Base-by-base conservation (phyloP, 169 alveolate genomes). In the Eimeria maxima region DNA sequence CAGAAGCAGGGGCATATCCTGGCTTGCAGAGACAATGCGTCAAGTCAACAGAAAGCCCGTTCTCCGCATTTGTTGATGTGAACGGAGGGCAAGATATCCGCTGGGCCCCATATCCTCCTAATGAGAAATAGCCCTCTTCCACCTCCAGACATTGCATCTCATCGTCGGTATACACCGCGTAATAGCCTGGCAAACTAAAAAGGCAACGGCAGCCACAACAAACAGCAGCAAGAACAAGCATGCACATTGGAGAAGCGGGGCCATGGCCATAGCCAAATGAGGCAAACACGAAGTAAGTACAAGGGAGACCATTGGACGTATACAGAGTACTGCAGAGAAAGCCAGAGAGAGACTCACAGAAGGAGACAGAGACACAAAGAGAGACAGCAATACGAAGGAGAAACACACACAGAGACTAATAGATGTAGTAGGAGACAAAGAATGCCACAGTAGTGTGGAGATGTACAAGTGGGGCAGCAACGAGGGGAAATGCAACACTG, bases 171-270 rank as follows among this genome's bases (percentile, higher is more conserved):
- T 94, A 42, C 74, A 95, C 95, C 3, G 86, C 80, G 87, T 95
- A 90, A 83, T 87, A 73, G 0, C 96, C 96, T 8, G 96, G 95
- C 60, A 73, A 44, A 50, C 96, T 95, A 81, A 10, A 20, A 29
- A 55, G 50, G 87, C 87, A 76, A 22, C 55, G 13, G 60, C 87
- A 76, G 24, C 55, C 0, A 14, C 55, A 45, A 65, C 63, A 76
- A 63, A 65, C 42, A 76, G 65, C 87, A 76, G 55, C 81, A 60
- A 27, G 0, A 24, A 33, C 38, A 27, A 65, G 76, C 76, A 24
- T 8, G 33, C 11, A 65, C 76, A 27, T 11, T 53, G 38, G 38
- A 53, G 63, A 8, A 53, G 63, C 63, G 18, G 63, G 22, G 18
- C 38, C 38, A 33, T 0, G 38, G 38, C 38, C 38, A 33, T 33